A percentile compares a stretch with the other conserved stretches of the same genome.
Evolutionary conservation across 345 rosid genomes (phyloP).

Genomic region (Populus simonii): DNA sequence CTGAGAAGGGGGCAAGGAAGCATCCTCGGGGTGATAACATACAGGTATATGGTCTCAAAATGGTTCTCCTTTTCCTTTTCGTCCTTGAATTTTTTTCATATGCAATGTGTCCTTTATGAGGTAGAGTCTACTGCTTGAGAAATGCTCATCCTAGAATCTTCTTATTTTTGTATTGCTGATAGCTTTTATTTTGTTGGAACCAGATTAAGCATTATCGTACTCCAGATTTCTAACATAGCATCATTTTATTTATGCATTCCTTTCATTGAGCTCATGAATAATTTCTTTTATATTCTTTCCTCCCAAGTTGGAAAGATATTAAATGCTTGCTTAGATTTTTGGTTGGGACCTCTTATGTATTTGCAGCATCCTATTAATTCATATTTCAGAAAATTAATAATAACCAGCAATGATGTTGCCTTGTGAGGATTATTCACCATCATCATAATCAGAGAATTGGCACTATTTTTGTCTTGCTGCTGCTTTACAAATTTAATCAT

Average conservation of each 20-base stretch:
- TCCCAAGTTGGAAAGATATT: too few species aligned
- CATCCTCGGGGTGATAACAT: conserved; percentile 95
- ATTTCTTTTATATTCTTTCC: neutral
- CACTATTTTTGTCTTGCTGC: too few species aligned
- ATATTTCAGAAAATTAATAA: neutral
- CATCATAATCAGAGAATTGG: neutral
- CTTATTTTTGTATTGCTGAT: too few species aligned
- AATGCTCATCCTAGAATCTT: too few species aligned
- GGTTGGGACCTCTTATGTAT: too few species aligned
- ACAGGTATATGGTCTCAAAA: conserved; percentile 53
- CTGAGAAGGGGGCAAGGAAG: conserved; percentile 97
- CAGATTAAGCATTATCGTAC: neutral
- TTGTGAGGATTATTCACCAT: neutral
- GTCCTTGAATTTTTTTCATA: neutral
- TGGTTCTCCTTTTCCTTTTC: neutral
- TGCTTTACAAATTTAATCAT: neutral
- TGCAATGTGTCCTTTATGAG: neutral
- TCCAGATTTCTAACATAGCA: neutral
- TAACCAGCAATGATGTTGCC: neutral
- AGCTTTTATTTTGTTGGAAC: too few species aligned
- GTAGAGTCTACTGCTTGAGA: neutral
- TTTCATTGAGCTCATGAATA: neutral
- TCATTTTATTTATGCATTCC: neutral
- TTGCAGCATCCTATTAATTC: neutral
- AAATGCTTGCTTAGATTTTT: too few species aligned